A percentile compares a stretch with the other conserved stretches of the same genome.
phyloP scores from a whole-genome alignment of 2,329 filamentous ascomycete genomes.

The Colletotrichum sp. region DNA sequence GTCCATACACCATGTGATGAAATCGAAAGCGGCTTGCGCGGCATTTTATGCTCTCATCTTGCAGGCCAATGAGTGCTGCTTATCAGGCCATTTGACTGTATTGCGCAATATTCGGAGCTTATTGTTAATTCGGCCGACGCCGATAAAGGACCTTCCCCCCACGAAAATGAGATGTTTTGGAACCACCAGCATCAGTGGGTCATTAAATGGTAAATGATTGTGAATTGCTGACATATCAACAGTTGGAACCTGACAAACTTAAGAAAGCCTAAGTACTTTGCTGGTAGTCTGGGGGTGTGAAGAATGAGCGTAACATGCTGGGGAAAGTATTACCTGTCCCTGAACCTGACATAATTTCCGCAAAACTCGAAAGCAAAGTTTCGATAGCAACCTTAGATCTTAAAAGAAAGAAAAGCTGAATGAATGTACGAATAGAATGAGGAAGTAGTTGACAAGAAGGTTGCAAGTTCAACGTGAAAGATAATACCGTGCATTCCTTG shows the following conservation, averaged over 20 bases:
- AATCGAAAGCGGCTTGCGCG: background rate
- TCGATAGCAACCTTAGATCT: too few relatives aligned
- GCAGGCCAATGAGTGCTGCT: background rate
- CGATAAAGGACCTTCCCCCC: background rate
- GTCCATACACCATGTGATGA: background rate
- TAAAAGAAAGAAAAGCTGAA: background rate
- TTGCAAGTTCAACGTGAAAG: background rate
- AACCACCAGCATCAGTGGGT: background rate
- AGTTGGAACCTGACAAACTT: background rate
- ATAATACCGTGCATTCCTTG: background rate
- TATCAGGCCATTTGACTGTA: background rate
- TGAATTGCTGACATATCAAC: background rate
- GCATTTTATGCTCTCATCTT: background rate
- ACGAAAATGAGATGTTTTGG: background rate
- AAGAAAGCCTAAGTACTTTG: background rate
- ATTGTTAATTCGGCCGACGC: constrained; percentile 13
- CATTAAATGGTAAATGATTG: background rate
- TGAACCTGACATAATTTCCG: background rate
- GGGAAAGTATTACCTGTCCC: rapidly evolving
- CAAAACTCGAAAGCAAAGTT: too few relatives aligned
- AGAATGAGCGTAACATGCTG: background rate
- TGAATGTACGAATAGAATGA: background rate
- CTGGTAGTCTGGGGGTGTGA: background rate
- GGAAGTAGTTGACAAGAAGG: rapidly evolving
- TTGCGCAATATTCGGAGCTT: constrained; percentile 8